Conservation (phyloP, 768 basidiomycete species). For the Mycena galericulata region DNA sequence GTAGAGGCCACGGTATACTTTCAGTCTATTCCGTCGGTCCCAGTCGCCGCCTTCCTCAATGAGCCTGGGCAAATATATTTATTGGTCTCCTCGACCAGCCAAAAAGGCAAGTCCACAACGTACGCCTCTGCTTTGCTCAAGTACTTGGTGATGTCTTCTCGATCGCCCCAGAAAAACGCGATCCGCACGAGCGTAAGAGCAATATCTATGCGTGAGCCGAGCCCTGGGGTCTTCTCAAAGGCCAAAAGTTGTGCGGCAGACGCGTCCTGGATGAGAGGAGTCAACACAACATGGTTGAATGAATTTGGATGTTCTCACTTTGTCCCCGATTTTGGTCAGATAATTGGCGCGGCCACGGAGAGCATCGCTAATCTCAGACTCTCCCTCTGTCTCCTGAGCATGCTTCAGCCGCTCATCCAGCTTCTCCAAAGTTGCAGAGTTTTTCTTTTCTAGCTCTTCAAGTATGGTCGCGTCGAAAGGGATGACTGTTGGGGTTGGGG, state of each 20-base stretch:
- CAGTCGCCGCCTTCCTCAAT: constrained; percentile 98
- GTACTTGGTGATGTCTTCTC: constrained; percentile 74
- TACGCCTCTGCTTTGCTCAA: constrained; percentile 87
- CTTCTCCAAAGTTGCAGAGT: constrained; percentile 76
- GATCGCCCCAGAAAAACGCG: constrained; percentile 90
- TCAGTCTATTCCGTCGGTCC: constrained; percentile 96
- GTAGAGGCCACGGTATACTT: constrained; percentile 93
- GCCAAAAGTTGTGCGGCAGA: constrained; percentile 86
- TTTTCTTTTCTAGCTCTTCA: constrained; percentile 72
- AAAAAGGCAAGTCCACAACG: constrained; percentile 41
- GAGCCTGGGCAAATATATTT: constrained; percentile 61
- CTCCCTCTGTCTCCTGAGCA: constrained; percentile 91
- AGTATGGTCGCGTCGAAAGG: constrained; percentile 66
- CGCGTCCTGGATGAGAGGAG: constrained; percentile 68
- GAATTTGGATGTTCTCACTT: constrained; percentile 43
- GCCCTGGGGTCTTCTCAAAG: constrained; percentile 90
- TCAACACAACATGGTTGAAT: not conserved
- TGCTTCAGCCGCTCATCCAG: constrained; percentile 86
- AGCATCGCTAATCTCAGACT: constrained; percentile 92
- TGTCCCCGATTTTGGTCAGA: constrained; percentile 91
- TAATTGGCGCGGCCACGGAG: constrained; percentile 88
- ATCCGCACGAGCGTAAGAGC: constrained; percentile 89
- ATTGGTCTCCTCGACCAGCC: not conserved
- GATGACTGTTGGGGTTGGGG: constrained; percentile 58
- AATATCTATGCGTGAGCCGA: constrained; percentile 94